Base-by-base conservation (phyloP, 2,329 filamentous ascomycete genomes). In the Neopestalotiopsis rosae region DNA sequence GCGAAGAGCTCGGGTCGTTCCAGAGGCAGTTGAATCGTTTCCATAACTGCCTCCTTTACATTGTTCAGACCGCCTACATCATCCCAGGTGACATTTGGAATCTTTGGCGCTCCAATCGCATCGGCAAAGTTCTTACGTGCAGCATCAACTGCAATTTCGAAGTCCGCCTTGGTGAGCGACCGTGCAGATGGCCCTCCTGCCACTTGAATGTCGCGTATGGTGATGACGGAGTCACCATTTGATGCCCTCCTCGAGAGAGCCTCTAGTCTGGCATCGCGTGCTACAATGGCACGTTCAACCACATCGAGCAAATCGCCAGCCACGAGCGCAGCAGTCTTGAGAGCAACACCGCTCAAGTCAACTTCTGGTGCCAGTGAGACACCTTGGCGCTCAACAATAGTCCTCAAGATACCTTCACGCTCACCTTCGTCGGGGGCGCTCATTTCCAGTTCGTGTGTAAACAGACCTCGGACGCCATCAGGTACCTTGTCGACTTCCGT, bases 41-140 rank as follows among this genome's bases (percentile, higher is more conserved):
- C 96, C 79, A 94, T 93, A 66, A 98, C 92, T n/a, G 95, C 95
- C 73, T 97, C 94, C 83, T 98, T 98, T 79, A 98, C 95, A 75
- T 97, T 94, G 38, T 92, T 91, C 40, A 98, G 86, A 64, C 96
- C 95, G 79, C 95, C 95, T 24, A 99, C 95, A 79, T 99, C 95
- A 73, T 95, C 92, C 95, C 95, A 99, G 28, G 92, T 92, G 6
- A 99, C 96, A 71, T 97, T 98, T 6, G 95, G 96, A 71, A 98
- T 98, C 86, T 98, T 98, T 2, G 96, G 96, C 5, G 96, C 96
- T 30, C 96, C 96, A 72, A 99, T 99, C 0, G 95, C 92, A 79
- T 98, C 96, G 5, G 96, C 95, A 79, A 99, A 99, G 81, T 98
- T 98, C 86, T 98, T 98, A 67, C 96, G 91, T 1, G 96, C 96